These are phyloP conservation scores for Pyrenula aspistea DNA, from an alignment of 495 filamentous ascomycete genomes.

Conservation along the genomic window DNA sequence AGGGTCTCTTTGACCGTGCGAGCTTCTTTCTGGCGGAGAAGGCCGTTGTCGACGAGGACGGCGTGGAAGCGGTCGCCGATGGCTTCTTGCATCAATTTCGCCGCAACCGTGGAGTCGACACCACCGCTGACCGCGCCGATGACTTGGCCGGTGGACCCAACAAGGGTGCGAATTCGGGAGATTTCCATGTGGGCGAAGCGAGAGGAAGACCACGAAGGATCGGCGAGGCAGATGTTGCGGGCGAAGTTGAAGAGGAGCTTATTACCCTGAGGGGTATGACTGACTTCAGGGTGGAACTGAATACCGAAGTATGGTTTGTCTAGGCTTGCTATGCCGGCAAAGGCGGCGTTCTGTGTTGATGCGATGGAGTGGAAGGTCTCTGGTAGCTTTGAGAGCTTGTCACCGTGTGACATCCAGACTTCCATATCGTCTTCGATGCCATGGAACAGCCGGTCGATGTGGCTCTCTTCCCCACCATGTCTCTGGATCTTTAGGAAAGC, in stretches of 20 bases:
- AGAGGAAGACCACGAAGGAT: constrained; percentile 71
- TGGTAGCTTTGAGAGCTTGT: constrained; percentile 67
- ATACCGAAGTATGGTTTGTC: constrained; percentile 59
- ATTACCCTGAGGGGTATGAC: constrained; percentile 44
- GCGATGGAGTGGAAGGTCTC: constrained; percentile 61
- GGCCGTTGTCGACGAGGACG: constrained; percentile 77
- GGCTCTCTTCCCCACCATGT: constrained; percentile 32
- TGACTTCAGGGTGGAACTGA: constrained; percentile 83
- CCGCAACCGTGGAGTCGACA: constrained; percentile 83
- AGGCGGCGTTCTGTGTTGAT: constrained; percentile 60
- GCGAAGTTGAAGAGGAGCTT: constrained; percentile 69
- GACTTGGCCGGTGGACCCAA: constrained; percentile 71
- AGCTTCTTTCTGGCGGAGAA: constrained; percentile 81
- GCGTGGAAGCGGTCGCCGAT: constrained; percentile 85
- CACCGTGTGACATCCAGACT: constrained; percentile 80
- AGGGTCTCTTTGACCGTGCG: constrained; percentile 66
- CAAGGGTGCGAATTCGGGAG: constrained; percentile 57
- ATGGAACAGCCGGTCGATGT: constrained; percentile 62
- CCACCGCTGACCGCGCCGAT: constrained; percentile 81
- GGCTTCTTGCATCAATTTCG: constrained; percentile 70
- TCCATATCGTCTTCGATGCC: constrained; percentile 54
- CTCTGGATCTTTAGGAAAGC: constrained; percentile 40
- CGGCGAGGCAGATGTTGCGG: constrained; percentile 61
- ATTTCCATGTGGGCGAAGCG: constrained; percentile 73
- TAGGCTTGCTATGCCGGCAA: constrained; percentile 69